phyloP scores from a whole-genome alignment of 225 moss, liverwort and hornwort species.

The Sphagnum tenellum region DNA sequence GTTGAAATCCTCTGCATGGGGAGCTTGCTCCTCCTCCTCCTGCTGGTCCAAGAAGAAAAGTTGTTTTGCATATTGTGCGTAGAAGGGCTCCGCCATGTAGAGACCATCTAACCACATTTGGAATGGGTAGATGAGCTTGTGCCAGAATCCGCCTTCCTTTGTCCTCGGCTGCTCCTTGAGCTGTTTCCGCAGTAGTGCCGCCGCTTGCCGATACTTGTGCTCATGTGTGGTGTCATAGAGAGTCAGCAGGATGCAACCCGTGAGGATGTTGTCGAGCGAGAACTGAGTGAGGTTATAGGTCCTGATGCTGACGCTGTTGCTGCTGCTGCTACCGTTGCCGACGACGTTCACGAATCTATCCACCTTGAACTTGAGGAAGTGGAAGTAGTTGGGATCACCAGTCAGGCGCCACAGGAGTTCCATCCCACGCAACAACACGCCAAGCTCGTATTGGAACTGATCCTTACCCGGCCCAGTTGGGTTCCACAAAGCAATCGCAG shows the following conservation, averaged over 20 bases:
- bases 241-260: conserved; percentile 33
- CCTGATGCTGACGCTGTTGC: conserved; percentile 15
- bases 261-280: conserved; percentile 56
- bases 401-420: conserved; percentile 35
- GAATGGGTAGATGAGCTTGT: conserved; percentile 49
- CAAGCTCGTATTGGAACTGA: conserved; percentile 59
- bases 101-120: conserved; percentile 82
- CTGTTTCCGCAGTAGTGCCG: conserved; percentile 31
- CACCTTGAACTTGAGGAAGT: conserved; percentile 44
- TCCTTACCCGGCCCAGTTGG: conserved; percentile 44
- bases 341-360: conserved; percentile 41
- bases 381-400: conserved; percentile 22
- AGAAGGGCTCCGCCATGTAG: conserved; percentile 74
- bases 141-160: conserved; percentile 63
- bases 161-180: conserved; percentile 44
- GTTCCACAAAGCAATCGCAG: conserved; percentile 39
- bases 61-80: conserved; percentile 27
- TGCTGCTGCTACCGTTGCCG: conserved; percentile 2
- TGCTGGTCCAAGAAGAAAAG: conserved; percentile 11
- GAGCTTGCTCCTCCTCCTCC: too few species aligned
- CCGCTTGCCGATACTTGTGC: conserved; percentile 46
- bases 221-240: conserved; percentile 26
- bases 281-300: conserved; percentile 37
- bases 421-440: conserved; percentile 47
- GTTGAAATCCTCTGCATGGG: conserved; percentile 3